Conservation (phyloP, 106 monocot genomes). For the Phalaenopsis aphrodite region DNA sequence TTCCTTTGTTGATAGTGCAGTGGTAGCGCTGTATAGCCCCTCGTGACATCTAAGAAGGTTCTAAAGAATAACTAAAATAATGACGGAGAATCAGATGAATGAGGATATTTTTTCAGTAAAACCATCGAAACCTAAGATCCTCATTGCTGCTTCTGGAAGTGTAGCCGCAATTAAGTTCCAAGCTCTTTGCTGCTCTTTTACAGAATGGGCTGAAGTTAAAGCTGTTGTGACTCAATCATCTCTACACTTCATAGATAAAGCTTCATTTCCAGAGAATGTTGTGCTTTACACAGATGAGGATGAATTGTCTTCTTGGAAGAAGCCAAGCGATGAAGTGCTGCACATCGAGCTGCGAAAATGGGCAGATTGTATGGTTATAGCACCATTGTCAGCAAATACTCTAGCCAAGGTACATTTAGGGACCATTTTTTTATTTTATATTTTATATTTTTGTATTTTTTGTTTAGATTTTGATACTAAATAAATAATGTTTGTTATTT, state of each 20-base stretch:
- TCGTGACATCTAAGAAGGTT: background rate
- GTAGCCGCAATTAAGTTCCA: conserved; percentile 94
- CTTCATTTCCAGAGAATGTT: conserved; percentile 53
- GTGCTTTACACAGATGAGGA: conserved; percentile 76
- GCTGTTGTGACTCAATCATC: conserved; percentile 80
- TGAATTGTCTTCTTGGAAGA: conserved; percentile 89
- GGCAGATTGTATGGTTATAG: conserved; percentile 86
- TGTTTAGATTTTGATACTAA: too few relatives aligned
- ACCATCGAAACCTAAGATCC: conserved; percentile 49
- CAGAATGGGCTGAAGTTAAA: conserved; percentile 86
- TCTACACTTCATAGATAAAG: conserved; percentile 66
- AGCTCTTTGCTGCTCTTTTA: conserved; percentile 61
- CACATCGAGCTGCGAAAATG: conserved; percentile 92
- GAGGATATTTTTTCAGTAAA: background rate
- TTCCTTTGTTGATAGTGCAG: background rate
- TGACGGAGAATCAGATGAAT: background rate
- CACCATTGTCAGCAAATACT: conserved; percentile 89
- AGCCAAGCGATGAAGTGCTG: conserved; percentile 72
- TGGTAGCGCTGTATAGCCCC: background rate
- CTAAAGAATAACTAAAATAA: background rate
- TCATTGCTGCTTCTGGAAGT: conserved; percentile 90
- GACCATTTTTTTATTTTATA: too few relatives aligned
- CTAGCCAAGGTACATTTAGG: conserved; percentile 62
- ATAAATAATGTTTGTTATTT: too few relatives aligned
- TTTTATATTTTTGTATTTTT: too few relatives aligned